These are phyloP conservation scores for Stellera chamaejasme DNA, from an alignment of 345 rosid species.

Conservation along the genomic window DNA sequence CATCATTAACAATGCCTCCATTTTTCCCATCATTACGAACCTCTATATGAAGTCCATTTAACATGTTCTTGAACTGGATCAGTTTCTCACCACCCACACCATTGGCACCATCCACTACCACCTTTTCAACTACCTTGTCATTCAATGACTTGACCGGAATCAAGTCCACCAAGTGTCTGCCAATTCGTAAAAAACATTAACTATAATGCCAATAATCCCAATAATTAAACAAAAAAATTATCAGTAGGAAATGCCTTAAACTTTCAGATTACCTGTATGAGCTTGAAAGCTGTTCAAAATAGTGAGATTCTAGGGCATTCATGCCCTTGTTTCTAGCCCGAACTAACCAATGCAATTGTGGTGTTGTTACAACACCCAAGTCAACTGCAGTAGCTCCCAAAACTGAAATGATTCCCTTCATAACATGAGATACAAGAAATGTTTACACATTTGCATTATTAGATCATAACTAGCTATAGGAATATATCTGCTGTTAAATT, in stretches of 20 bases:
- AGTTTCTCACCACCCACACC: constrained; percentile 90
- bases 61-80: constrained; percentile 37
- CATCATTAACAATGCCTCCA: constrained; percentile 74
- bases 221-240: not conserved
- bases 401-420: constrained; percentile 61
- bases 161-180: constrained; percentile 58
- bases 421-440: constrained; percentile 11
- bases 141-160: constrained; percentile 33
- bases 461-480: too few relatives aligned
- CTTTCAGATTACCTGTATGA: constrained; percentile 48
- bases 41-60: constrained; percentile 48
- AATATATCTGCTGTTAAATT: not conserved
- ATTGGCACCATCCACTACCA: constrained; percentile 86
- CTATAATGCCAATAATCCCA: constrained; percentile 9
- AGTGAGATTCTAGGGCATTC: constrained; percentile 59
- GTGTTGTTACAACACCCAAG: constrained; percentile 84
- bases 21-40: constrained; percentile 69
- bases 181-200: not conserved
- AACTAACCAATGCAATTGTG: constrained; percentile 94
- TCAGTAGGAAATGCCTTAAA: not conserved
- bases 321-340: constrained; percentile 69
- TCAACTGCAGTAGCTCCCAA: constrained; percentile 51
- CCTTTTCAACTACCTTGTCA: constrained; percentile 21
- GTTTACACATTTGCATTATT: not conserved
- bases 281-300: constrained; percentile 65